These are phyloP conservation scores for Penicillium taxi DNA, from an alignment of 495 filamentous ascomycete species.

Conservation along the genomic window DNA sequence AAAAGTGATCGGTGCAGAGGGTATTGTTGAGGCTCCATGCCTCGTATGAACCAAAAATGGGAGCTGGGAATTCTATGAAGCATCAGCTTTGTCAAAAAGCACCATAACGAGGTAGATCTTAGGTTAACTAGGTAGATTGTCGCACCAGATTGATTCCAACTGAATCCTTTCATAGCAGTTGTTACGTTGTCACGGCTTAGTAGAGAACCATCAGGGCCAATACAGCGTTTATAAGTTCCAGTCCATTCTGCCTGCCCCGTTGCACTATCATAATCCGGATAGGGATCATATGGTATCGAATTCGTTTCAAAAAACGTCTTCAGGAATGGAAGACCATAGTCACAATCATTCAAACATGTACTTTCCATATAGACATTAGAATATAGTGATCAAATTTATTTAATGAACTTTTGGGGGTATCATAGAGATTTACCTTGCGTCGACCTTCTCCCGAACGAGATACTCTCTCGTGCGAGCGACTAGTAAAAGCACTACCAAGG, in stretches of 20 bases:
- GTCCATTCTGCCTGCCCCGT: conserved; percentile 32
- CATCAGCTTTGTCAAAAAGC: too few species aligned
- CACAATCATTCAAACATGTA: too few species aligned
- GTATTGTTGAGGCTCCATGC: conserved; percentile 30
- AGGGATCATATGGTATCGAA: conserved; percentile 27
- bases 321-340: too few species aligned
- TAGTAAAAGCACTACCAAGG: too few species aligned
- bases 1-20: conserved; percentile 41
- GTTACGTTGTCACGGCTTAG: conserved; percentile 35
- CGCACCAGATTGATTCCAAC: conserved; percentile 8
- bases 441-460: too few species aligned
- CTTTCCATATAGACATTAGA: too few species aligned
- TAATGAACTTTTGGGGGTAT: too few species aligned
- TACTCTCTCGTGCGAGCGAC: too few species aligned
- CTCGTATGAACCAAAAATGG: conserved; percentile 36
- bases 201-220: conserved; percentile 32
- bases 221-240: conserved; percentile 30
- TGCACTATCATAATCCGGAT: conserved; percentile 37
- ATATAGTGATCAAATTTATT: too few species aligned
- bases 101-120: not conserved
- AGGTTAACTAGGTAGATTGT: not conserved
- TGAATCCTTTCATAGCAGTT: conserved; percentile 5
- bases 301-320: too few species aligned
- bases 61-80: conserved; percentile 24
- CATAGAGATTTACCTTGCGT: too few species aligned